Evolutionary conservation across 1,284 basidiomycete species (phyloP), one percentile per base, ranked within the genome.

Genomic region (Kwoniella shivajii): DNA sequence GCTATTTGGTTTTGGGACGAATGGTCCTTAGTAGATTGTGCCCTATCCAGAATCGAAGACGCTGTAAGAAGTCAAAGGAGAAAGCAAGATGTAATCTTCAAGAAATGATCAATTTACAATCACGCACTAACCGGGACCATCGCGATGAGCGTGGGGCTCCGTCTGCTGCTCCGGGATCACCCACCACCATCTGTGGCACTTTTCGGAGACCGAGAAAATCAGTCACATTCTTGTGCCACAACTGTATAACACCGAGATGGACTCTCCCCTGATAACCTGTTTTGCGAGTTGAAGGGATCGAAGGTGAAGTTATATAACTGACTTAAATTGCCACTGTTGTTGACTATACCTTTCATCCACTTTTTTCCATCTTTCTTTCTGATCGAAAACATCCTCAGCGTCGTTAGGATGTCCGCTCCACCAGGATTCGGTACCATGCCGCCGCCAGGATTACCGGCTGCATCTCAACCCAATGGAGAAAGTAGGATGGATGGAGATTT

Each of bases 401-500:
- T 30, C 54, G 62, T 44, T 64, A 78, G 75, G 73, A 76, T 75
- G 27, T 44, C 56, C 43, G 72, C 68, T 53, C 76, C 76, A 39
- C 75, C 76, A 55, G 74, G 74, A 62, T 78, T 78, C 57, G 73
- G 71, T 38, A 50, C 31, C 54, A 51, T 30, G 26, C 60, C 66
- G 47, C 72, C 74, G 20, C 68, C 72, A 29, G 69, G 69, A 18
- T 72, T 75, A 59, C 54, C 63, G 6, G 50, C n/a, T n/a, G n/a
- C n/a, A n/a, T n/a, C 54, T 46, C 67, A 68, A 50, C 63, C 69
- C 13, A 69, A 71, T 29, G 69, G 64, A 16, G 57, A 59, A 27
- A 61, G 56, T 38, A 54, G 66, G 59, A 72, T 73, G 72, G 75
- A 75, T 46, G 75, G 75, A 36, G 68, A 75, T 60, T 76, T 76